Conservation (phyloP, 2,329 filamentous ascomycete genomes). For the Cladosporium halotolerans region DNA sequence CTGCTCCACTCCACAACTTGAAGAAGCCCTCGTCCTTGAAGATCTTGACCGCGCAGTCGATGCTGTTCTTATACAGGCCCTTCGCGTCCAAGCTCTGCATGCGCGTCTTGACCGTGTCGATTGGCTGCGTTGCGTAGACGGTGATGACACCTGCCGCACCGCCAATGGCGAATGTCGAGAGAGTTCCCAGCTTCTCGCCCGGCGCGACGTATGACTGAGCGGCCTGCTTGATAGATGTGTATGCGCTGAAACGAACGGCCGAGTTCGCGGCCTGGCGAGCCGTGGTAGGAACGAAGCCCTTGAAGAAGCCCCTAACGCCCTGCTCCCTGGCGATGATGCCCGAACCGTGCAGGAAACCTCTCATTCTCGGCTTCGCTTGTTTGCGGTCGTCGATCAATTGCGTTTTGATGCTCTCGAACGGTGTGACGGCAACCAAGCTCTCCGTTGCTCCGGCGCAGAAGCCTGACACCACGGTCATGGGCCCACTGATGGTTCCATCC, state of each 20-base stretch:
- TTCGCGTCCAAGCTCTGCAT: constrained; percentile 95
- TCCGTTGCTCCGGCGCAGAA: constrained; percentile 95
- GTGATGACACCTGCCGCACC: constrained; percentile 86
- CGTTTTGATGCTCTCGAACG: constrained; percentile 97
- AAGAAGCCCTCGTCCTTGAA: constrained; percentile 82
- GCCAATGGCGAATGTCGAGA: constrained; percentile 86
- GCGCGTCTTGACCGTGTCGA: constrained; percentile 91
- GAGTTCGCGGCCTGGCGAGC: constrained; percentile 92
- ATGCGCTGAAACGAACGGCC: constrained; percentile 87
- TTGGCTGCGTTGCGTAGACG: constrained; percentile 64
- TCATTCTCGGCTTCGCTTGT: constrained; percentile 73
- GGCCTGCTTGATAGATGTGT: constrained; percentile 83
- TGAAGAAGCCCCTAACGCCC: constrained; percentile 88
- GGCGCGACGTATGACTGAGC: constrained; percentile 90
- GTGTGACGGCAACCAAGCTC: constrained; percentile 86
- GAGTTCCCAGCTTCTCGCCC: constrained; percentile 84
- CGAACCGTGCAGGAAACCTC: constrained; percentile 85
- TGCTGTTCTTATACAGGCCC: constrained; percentile 75
- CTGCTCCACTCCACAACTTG: constrained; percentile 89
- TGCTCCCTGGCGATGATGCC: constrained; percentile 81
- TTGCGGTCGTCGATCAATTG: constrained; percentile 97
- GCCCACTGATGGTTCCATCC: constrained; percentile 82
- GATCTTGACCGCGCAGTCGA: constrained; percentile 75
- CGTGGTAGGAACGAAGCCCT: constrained; percentile 92
- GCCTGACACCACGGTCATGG: constrained; percentile 83